Percentiles rank a stretch among this genome's conserved stretches.
These are phyloP conservation scores for Lichenothelia convexa DNA, from an alignment of 495 filamentous ascomycete genomes.

Conservation along the genomic window DNA sequence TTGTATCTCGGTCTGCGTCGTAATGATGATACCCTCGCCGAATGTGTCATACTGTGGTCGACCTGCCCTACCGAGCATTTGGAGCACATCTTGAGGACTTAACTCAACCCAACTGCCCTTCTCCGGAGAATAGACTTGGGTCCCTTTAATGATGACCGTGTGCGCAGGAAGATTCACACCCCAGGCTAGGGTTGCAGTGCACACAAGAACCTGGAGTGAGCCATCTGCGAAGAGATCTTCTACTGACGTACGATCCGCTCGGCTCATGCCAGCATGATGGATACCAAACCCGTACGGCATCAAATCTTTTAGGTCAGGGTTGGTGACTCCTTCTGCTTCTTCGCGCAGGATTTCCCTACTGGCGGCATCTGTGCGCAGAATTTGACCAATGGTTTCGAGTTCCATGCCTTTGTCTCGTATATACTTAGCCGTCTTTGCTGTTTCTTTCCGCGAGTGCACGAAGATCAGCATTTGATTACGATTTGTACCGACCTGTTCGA, in stretches of 20 bases:
- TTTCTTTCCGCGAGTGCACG: slow-evolving; percentile 95
- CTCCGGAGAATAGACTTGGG: slow-evolving; percentile 93
- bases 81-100: slow-evolving; percentile 91
- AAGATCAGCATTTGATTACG: slow-evolving; percentile 97
- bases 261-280: slow-evolving; percentile 91
- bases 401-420: slow-evolving; percentile 92
- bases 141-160: slow-evolving; percentile 94
- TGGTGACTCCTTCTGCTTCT: slow-evolving; percentile 65
- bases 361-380: slow-evolving; percentile 81
- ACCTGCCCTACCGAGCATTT: slow-evolving; percentile 96
- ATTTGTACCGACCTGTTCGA: slow-evolving; percentile 85
- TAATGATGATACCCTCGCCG: slow-evolving; percentile 97
- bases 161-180: slow-evolving; percentile 90
- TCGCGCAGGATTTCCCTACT: slow-evolving; percentile 73
- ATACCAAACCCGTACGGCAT: slow-evolving; percentile 95
- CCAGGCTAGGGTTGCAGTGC: slow-evolving; percentile 91
- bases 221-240: slow-evolving; percentile 88
- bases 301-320: slow-evolving; percentile 82
- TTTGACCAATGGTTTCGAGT: slow-evolving; percentile 89
- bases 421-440: slow-evolving; percentile 89
- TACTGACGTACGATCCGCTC: slow-evolving; percentile 81
- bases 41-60: slow-evolving; percentile 95
- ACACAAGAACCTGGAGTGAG: slow-evolving; percentile 84
- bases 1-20: slow-evolving; percentile 79
- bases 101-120: slow-evolving; percentile 98